phyloP scores from a whole-genome alignment of 73 alveolate species.

The Durusdinium trenchii region DNA sequence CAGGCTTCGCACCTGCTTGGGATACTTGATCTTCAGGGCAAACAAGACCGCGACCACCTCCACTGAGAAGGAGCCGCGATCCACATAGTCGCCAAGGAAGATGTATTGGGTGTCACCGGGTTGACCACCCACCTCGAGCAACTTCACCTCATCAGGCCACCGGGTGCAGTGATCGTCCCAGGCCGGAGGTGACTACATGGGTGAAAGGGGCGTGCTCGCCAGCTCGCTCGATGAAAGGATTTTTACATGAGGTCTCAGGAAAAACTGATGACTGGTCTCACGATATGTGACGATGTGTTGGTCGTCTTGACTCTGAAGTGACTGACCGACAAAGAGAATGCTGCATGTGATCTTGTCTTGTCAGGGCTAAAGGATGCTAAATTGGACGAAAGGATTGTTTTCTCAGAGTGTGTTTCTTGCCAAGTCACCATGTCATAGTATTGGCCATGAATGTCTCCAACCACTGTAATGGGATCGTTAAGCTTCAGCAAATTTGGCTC shows the following conservation, averaged over 20 bases:
- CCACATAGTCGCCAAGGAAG: constrained; percentile 99
- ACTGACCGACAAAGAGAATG: too few relatives aligned
- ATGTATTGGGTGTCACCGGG: constrained; percentile 97
- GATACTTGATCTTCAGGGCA: constrained; percentile 65
- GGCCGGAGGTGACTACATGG: neutral
- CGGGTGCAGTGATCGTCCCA: neutral
- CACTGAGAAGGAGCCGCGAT: constrained; percentile 96
- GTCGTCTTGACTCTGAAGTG: too few relatives aligned
- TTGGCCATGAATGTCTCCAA: constrained; percentile 98
- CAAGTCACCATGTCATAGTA: constrained; percentile 77
- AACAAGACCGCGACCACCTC: constrained; percentile 74
- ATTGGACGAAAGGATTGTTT: too few relatives aligned
- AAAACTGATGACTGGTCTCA: too few relatives aligned
- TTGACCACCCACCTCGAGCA: constrained; percentile 55
- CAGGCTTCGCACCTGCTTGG: constrained; percentile 40
- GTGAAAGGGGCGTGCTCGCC: neutral
- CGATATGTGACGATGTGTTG: too few relatives aligned
- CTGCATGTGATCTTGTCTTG: too few relatives aligned
- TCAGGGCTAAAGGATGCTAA: too few relatives aligned
- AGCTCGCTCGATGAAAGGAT: too few relatives aligned
- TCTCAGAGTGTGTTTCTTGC: neutral
- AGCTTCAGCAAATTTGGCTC: constrained; percentile 98
- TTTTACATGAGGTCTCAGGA: too few relatives aligned
- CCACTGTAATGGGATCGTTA: constrained; percentile 98
- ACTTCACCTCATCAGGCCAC: neutral